Evolutionary conservation across 1,139 yeast species (phyloP), one percentile per base, ranked within the genome.

Genomic region (Geotrichum klebahnii): DNA sequence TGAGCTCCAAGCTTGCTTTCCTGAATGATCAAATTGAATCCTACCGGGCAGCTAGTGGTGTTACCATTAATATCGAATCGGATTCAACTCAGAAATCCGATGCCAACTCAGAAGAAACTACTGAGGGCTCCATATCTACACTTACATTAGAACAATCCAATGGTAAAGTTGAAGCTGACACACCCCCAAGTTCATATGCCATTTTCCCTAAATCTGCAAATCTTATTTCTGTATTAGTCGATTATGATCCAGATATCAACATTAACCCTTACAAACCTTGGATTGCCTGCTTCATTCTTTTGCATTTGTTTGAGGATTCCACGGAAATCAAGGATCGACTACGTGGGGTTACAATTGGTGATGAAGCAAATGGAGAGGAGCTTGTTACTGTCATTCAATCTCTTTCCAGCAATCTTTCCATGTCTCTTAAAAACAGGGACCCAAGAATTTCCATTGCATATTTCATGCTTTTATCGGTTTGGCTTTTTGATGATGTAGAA

Each of bases 211-310:
- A 58, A 5, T 55, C 60, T 12, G 66, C 64, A 19, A 87, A 87
- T 62, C 66, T 92, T 1, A 80, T 92, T 51, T 72, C 80, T 19
- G 78, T 84, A 0, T 67, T 92, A 5, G 76, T 88, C 62, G 94
- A 84, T 57, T 88, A 85, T 60, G 94, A 89, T 59, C 78, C 87
- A 1, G 89, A 84, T 17, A 69, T 78, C 43, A 79, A 82, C 52
- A 68, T 89, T 39, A 90, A 94, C 58, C 97, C 98, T 0, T 92
- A 88, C 64, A 80, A 82, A 60, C 70, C 81, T 0, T 94, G 96
- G 95, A 90, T 92, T 69, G 82, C 97, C 0, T 73, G 87, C 1
- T 76, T 81, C 2, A 72, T 87, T 3, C 63, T 92, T 36, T 71
- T 85, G 51, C 79, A 78, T 53, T 63, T 89, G 3, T 78, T 89